A percentile compares a stretch with the other conserved stretches of the same genome.
Conservation (phyloP, 2,329 filamentous ascomycete genomes). For the Ploettnerulaceae sp. region DNA sequence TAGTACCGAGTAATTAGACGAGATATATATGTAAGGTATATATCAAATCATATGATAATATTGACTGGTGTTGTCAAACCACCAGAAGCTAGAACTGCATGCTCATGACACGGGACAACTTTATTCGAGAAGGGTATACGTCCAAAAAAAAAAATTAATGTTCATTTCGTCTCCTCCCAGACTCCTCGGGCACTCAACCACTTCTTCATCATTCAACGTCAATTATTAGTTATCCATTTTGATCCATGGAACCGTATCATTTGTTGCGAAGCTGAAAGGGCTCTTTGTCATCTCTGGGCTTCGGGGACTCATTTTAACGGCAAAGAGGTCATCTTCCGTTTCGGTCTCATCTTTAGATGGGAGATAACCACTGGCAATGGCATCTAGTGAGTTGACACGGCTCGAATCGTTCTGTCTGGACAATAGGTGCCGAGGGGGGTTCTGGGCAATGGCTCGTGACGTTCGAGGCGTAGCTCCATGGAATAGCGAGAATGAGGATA, state of each 20-base stretch:
- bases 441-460: slow-evolving; percentile 36
- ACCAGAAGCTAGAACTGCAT: neutral
- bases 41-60: no score
- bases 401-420: slow-evolving; percentile 25
- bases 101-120: neutral
- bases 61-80: no score
- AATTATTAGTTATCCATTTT: slow-evolving; percentile 22
- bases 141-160: slow-evolving; percentile 7
- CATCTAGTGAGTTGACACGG: slow-evolving; percentile 35
- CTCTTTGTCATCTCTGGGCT: slow-evolving; percentile 82
- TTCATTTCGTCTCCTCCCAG: slow-evolving; percentile 3
- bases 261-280: slow-evolving; percentile 58
- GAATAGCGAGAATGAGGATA: slow-evolving; percentile 58
- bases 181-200: neutral
- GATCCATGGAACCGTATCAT: slow-evolving; percentile 31
- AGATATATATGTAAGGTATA: no score
- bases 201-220: neutral
- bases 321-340: slow-evolving; percentile 78
- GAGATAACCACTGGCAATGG: slow-evolving; percentile 34
- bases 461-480: slow-evolving; percentile 43
- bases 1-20: no score
- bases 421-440: slow-evolving; percentile 26
- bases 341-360: slow-evolving; percentile 40
- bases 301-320: slow-evolving; percentile 77
- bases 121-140: slow-evolving; percentile 18